Conservation (phyloP, 2,329 filamentous ascomycete genomes). For the Colletotrichum karsti region DNA sequence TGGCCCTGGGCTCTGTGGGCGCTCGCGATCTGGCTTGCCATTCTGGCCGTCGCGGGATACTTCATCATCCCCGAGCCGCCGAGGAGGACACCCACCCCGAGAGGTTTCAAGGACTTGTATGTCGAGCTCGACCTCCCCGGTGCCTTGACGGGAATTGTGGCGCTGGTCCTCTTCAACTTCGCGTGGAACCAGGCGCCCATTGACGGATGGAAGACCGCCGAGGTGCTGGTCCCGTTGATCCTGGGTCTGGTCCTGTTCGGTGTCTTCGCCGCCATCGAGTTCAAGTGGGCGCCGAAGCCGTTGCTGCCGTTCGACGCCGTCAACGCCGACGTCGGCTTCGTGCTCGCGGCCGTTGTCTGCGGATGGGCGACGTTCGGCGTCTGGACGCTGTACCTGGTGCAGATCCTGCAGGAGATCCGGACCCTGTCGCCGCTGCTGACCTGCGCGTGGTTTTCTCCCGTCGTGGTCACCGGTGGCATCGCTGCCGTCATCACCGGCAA, state of each 20-base stretch:
- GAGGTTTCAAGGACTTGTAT: slow-evolving; percentile 30
- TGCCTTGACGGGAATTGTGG: slow-evolving; percentile 55
- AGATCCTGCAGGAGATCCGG: slow-evolving; percentile 55
- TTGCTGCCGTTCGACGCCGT: slow-evolving; percentile 65
- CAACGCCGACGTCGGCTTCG: slow-evolving; percentile 59
- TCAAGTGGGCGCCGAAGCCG: slow-evolving; percentile 53
- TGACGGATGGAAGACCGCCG: slow-evolving; percentile 64
- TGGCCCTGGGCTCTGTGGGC: slow-evolving; percentile 61
- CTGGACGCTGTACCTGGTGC: slow-evolving; percentile 60
- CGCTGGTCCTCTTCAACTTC: slow-evolving; percentile 70
- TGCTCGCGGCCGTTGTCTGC: slow-evolving; percentile 61
- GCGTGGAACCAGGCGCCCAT: slow-evolving; percentile 73
- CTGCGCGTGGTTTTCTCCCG: slow-evolving; percentile 53
- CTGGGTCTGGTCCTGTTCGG: slow-evolving; percentile 62
- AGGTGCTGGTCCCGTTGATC: slow-evolving; percentile 65
- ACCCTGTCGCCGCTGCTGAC: slow-evolving; percentile 52
- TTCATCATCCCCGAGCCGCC: slow-evolving; percentile 45
- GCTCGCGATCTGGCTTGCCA: slow-evolving; percentile 43
- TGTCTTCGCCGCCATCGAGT: slow-evolving; percentile 66
- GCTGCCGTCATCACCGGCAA: slow-evolving; percentile 55
- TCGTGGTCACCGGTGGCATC: slow-evolving; percentile 50
- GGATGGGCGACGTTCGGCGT: slow-evolving; percentile 65
- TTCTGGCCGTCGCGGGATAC: slow-evolving; percentile 40
- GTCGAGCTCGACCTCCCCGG: slow-evolving; percentile 49
- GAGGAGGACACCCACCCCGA: slow-evolving; percentile 20